These are phyloP conservation scores for Euphorbia lathyris DNA, from an alignment of 345 rosid genomes.

Conservation along the genomic window DNA sequence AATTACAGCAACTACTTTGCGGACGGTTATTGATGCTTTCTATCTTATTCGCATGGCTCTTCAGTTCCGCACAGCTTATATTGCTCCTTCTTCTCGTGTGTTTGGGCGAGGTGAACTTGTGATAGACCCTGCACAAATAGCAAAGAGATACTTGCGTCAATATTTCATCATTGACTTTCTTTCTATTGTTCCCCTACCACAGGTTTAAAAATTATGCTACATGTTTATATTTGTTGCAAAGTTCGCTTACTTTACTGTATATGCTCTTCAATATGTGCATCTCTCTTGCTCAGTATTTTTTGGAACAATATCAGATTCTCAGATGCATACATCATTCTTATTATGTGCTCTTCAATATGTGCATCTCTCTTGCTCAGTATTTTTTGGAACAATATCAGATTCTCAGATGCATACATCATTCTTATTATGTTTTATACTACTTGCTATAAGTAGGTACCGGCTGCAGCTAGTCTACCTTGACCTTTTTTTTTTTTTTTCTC, in stretches of 20 bases:
- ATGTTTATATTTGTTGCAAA: conserved; percentile 4
- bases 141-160: conserved; percentile 71
- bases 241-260: not conserved
- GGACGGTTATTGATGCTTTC: conserved; percentile 73
- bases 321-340: too few species aligned
- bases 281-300: not conserved
- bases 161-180: conserved; percentile 85
- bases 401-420: not conserved
- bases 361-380: not conserved
- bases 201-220: conserved; percentile 41
- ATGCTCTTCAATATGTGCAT: not conserved
- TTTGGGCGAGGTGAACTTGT: conserved; percentile 98
- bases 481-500: not conserved
- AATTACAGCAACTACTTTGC: conserved; percentile 65
- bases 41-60: conserved; percentile 89
- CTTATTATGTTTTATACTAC: not conserved
- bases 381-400: not conserved
- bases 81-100: conserved; percentile 94
- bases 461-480: not conserved
- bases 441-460: not conserved
- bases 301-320: not conserved
- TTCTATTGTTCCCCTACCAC: conserved; percentile 87
- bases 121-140: conserved; percentile 80
- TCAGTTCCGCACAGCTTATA: conserved; percentile 93
- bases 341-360: not conserved